A percentile compares a stretch with the other conserved stretches of the same genome.
Conservation (phyloP, 257 asterid species). For the Solanum sitiens region DNA sequence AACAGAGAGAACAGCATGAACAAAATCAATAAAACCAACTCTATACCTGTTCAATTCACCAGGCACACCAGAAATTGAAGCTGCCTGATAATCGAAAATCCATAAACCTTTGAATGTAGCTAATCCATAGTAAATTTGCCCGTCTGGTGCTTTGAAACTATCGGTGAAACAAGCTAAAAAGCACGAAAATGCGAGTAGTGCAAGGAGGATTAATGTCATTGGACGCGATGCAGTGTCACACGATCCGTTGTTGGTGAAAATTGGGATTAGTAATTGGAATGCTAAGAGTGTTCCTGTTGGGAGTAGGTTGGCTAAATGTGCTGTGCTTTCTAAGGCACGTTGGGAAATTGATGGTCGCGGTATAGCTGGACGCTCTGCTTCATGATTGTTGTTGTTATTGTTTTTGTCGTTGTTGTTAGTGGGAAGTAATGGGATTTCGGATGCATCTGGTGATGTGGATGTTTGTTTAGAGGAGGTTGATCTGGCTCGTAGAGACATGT, state of each 20-base stretch:
- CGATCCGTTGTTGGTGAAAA: conserved; percentile 48
- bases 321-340: conserved; percentile 37
- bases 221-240: conserved; percentile 38
- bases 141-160: conserved; percentile 35
- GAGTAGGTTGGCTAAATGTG: conserved; percentile 66
- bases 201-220: conserved; percentile 26
- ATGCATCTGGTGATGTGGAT: not conserved
- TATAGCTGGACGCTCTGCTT: not conserved
- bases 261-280: conserved; percentile 61
- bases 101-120: conserved; percentile 48
- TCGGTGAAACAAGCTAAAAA: conserved; percentile 65
- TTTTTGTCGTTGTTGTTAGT: not conserved
- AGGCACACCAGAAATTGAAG: conserved; percentile 17
- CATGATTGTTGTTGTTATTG: not conserved
- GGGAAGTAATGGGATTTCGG: not conserved
- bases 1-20: conserved; percentile 47
- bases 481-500: not conserved
- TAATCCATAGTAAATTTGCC: conserved; percentile 44
- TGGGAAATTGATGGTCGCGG: conserved; percentile 17
- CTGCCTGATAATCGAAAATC: conserved; percentile 35
- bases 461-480: not conserved
- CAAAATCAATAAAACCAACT: conserved; percentile 34
- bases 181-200: conserved; percentile 34
- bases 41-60: conserved; percentile 30
- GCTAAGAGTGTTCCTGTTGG: conserved; percentile 71